These are phyloP conservation scores for Boechera retrofracta DNA, from an alignment of 345 rosid genomes.

Conservation along the genomic window DNA sequence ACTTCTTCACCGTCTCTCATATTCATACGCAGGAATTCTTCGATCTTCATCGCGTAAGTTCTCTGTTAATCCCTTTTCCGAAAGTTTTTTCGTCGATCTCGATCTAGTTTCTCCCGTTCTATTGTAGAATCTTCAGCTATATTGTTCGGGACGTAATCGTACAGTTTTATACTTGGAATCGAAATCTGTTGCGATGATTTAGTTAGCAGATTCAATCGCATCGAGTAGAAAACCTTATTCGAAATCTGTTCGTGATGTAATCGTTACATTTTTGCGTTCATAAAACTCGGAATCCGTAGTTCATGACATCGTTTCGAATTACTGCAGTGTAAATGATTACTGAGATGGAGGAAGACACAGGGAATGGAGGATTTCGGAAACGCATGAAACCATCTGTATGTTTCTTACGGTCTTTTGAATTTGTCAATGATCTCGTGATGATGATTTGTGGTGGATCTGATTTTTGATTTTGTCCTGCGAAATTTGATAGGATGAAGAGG, in stretches of 20 bases:
- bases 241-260: conserved; percentile 13
- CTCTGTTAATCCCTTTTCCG: not conserved
- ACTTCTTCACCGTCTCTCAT: conserved; percentile 8
- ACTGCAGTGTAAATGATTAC: conserved; percentile 22
- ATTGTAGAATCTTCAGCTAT: conserved; percentile 11
- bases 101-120: not conserved
- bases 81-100: not conserved
- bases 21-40: not conserved
- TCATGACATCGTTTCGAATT: conserved; percentile 17
- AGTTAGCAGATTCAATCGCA: not conserved
- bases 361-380: conserved; percentile 55
- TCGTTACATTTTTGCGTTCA: not conserved
- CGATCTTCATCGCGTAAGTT: conserved; percentile 38
- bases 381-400: conserved; percentile 69
- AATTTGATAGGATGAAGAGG: conserved; percentile 56
- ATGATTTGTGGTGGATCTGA: conserved; percentile 24
- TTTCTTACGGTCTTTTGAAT: conserved; percentile 9
- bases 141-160: conserved; percentile 17
- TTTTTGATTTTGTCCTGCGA: conserved; percentile 6
- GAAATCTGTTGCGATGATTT: conserved; percentile 14
- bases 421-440: conserved; percentile 17
- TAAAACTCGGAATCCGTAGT: conserved; percentile 12
- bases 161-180: conserved; percentile 20
- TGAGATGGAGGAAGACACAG: conserved; percentile 54
- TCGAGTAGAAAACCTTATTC: conserved; percentile 19